These are phyloP conservation scores for Meyerozyma athensensis DNA, from an alignment of 1,139 yeast species.

Conservation along the genomic window DNA sequence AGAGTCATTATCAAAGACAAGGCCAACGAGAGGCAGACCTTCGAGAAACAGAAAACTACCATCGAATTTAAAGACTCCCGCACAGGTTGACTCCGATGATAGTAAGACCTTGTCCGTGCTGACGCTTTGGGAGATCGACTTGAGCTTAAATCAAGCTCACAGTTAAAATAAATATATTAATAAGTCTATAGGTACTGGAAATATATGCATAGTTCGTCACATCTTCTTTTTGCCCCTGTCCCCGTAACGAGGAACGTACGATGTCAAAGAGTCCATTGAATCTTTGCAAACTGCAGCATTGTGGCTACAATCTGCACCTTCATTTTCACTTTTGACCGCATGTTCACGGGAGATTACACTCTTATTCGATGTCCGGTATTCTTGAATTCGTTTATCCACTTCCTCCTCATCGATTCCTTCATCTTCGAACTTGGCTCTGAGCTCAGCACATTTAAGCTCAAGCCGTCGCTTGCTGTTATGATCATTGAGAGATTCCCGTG, in stretches of 20 bases:
- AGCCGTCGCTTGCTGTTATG: slow-evolving; percentile 48
- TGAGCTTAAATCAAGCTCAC: no score
- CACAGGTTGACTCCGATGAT: not conserved
- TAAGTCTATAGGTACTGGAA: no score
- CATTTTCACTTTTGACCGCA: no score
- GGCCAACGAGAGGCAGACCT: not conserved
- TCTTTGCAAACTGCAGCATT: no score
- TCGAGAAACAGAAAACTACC: not conserved
- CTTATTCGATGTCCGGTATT: not conserved
- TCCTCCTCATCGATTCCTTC: slow-evolving; percentile 27
- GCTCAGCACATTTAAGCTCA: slow-evolving; percentile 52
- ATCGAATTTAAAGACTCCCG: not conserved
- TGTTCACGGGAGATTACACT: not conserved
- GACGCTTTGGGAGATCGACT: not conserved
- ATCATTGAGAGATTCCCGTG: slow-evolving; percentile 27
- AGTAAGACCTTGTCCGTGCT: not conserved
- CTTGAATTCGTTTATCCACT: slow-evolving; percentile 20
- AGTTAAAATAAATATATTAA: no score
- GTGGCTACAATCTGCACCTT: no score
- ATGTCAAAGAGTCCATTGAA: no score
- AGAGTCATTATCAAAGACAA: not conserved
- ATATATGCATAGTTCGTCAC: no score
- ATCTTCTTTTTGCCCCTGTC: not conserved
- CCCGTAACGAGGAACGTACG: not conserved
- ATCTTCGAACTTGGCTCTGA: slow-evolving; percentile 54